Conservation (phyloP, 352 stramenopile species). For the Globisporangium emineosum region DNA sequence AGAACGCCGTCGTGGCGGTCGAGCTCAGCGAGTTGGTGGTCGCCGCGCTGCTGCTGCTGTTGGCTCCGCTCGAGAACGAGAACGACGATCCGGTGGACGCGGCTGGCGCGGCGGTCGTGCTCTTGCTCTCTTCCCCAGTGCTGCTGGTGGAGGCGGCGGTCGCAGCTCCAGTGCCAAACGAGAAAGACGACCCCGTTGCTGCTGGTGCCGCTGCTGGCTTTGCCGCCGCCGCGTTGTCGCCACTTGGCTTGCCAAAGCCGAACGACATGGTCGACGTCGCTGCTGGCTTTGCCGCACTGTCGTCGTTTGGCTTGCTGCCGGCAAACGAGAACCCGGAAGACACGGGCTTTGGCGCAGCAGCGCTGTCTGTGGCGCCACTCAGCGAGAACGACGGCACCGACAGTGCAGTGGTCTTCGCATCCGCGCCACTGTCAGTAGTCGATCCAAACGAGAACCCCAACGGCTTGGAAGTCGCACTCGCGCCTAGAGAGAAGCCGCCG, state of each 20-base stretch:
- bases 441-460: constrained; percentile 1
- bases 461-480: constrained; percentile 5
- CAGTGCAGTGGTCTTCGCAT: neutral
- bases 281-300: constrained; percentile 1
- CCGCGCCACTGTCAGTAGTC: constrained; percentile 6
- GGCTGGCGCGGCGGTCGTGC: neutral
- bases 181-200: neutral
- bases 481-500: constrained; percentile 9
- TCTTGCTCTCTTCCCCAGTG: constrained; percentile 5
- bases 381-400: constrained; percentile 25
- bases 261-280: constrained; percentile 4
- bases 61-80: constrained; percentile 8
- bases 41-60: constrained; percentile 14
- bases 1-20: constrained; percentile 1
- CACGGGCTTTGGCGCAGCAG: constrained; percentile 8
- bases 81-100: constrained; percentile 8
- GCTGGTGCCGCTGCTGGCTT: constrained; percentile 1
- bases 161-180: neutral
- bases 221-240: neutral
- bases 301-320: constrained; percentile 1
- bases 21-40: constrained; percentile 24
- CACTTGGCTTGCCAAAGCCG: constrained; percentile 5
- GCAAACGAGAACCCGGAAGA: constrained; percentile 35
- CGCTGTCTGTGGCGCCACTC: constrained; percentile 11
- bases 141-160: neutral